Conservation (phyloP, 2,329 filamentous ascomycete species). For the Sclerotinia spermophila region DNA sequence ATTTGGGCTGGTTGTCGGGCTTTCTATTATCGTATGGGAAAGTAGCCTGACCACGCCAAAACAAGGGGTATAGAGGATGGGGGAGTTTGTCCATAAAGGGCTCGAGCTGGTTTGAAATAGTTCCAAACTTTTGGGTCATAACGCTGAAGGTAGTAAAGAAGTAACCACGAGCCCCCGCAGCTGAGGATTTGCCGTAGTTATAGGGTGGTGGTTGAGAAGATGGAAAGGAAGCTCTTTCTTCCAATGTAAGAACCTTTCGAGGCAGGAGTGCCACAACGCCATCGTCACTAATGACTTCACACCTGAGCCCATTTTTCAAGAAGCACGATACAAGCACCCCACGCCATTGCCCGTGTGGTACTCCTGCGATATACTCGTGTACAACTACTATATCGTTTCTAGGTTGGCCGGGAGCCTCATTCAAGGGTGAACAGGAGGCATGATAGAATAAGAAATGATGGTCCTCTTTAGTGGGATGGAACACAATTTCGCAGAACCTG, state of each 20-base stretch:
- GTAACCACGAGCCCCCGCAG: neutral
- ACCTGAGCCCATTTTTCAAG: neutral
- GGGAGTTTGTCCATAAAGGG: neutral
- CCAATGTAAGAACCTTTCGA: neutral
- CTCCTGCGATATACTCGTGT: neutral
- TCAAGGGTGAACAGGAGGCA: neutral
- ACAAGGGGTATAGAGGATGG: neutral
- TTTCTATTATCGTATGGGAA: neutral
- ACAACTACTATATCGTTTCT: neutral
- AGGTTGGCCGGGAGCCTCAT: neutral
- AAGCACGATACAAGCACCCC: neutral
- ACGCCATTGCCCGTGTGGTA: neutral
- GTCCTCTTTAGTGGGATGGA: constrained; percentile 6
- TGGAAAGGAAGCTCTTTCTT: neutral
- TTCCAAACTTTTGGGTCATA: constrained; percentile 15
- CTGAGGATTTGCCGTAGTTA: neutral
- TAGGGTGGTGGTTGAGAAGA: neutral
- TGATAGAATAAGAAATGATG: constrained; percentile 12
- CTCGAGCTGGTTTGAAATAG: constrained; percentile 4
- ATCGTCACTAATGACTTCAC: neutral
- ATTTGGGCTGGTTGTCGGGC: fast-evolving
- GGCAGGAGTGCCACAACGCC: neutral
- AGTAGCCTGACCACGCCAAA: neutral
- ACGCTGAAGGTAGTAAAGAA: constrained; percentile 22
- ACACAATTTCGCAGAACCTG: neutral